Conservation (phyloP, 345 rosid genomes). For the Raphanus raphanistrum region DNA sequence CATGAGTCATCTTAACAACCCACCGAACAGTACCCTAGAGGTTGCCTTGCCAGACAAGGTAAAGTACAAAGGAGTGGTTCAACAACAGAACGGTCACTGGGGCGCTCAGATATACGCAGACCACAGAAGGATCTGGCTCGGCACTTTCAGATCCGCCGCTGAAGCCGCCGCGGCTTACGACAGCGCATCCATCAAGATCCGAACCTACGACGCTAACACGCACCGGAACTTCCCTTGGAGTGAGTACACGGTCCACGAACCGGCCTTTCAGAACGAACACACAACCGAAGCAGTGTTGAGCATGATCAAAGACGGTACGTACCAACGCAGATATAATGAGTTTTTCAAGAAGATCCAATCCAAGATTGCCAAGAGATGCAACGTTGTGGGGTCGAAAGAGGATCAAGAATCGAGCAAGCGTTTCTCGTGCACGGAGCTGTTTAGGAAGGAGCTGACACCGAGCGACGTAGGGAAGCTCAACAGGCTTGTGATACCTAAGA, state of each 20-base stretch:
- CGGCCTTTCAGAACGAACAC: constrained; percentile 40
- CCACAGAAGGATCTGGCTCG: constrained; percentile 44
- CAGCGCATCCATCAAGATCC: constrained; percentile 52
- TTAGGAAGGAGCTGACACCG: constrained; percentile 68
- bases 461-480: constrained; percentile 89
- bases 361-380: neutral
- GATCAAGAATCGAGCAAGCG: constrained; percentile 14
- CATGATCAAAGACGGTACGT: constrained; percentile 72
- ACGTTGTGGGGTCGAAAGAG: neutral
- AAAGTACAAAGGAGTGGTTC: constrained; percentile 52
- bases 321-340: constrained; percentile 49
- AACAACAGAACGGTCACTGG: constrained; percentile 52
- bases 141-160: constrained; percentile 55
- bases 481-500: constrained; percentile 77
- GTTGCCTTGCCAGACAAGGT: neutral
- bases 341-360: constrained; percentile 30
- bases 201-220: constrained; percentile 42
- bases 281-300: constrained; percentile 44
- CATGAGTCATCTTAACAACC: neutral
- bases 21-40: neutral
- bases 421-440: constrained; percentile 28
- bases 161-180: constrained; percentile 67
- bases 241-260: constrained; percentile 44
- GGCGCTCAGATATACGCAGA: constrained; percentile 61
- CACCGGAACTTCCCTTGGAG: constrained; percentile 60